phyloP scores from a whole-genome alignment of 139 green algal species.

The Mesotaenium endlicherianum region DNA sequence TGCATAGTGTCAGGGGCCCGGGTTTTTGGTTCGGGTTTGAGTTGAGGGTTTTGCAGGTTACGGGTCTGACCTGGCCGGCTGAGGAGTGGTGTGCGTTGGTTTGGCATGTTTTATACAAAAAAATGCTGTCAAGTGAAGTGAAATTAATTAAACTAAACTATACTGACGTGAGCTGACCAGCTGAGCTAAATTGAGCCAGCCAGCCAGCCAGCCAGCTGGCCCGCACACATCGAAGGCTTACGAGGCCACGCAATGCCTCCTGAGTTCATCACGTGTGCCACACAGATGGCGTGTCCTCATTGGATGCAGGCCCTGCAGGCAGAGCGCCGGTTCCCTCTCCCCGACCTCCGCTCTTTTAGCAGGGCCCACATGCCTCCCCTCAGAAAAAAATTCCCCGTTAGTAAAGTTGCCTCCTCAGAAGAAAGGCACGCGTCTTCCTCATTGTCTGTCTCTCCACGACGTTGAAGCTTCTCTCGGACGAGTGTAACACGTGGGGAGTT shows the following conservation, averaged over 20 bases:
- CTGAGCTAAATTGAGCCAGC: too few relatives aligned
- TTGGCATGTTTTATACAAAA: too few relatives aligned
- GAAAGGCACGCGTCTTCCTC: not conserved
- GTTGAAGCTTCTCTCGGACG: not conserved
- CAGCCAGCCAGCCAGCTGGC: too few relatives aligned
- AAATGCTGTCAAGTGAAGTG: too few relatives aligned
- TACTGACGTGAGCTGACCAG: too few relatives aligned
- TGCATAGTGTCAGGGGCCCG: too few relatives aligned
- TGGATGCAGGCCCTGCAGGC: not conserved
- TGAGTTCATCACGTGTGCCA: slow-evolving; percentile 26
- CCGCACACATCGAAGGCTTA: slow-evolving; percentile 35
- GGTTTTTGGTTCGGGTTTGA: too few relatives aligned
- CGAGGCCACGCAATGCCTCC: not conserved
- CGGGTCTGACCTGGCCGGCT: too few relatives aligned
- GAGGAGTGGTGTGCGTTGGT: too few relatives aligned
- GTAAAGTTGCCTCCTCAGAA: not conserved
- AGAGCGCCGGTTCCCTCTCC: not conserved
- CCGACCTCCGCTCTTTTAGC: not conserved
- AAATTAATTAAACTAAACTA: too few relatives aligned
- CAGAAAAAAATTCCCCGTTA: not conserved
- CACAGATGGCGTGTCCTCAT: not conserved
- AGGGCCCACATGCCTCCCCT: not conserved
- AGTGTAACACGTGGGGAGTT: not conserved
- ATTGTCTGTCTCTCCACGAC: not conserved
- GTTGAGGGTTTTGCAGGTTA: too few relatives aligned